phyloP scores from a whole-genome alignment of 345 rosid genomes.

The Corchorus capsularis region DNA sequence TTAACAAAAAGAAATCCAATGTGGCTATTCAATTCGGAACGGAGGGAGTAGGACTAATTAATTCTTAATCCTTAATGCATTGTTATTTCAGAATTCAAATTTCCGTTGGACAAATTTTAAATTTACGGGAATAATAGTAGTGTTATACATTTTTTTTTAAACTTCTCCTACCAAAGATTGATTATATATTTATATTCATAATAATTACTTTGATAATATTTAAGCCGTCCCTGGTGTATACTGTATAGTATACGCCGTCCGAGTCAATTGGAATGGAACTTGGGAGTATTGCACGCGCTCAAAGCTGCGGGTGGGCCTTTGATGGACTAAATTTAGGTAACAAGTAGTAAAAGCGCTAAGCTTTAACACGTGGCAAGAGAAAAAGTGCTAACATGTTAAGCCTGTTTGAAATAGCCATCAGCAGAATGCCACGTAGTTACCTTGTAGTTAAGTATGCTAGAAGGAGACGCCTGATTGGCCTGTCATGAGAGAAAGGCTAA shows the following conservation, averaged over 20 bases:
- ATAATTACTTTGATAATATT: not conserved
- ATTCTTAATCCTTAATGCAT: not conserved
- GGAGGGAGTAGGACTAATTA: not conserved
- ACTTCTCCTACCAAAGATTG: not conserved
- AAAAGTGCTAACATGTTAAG: not conserved
- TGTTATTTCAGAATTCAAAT: not conserved
- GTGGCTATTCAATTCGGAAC: too few relatives aligned
- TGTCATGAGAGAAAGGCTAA: not conserved
- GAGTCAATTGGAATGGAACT: not conserved
- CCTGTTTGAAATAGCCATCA: not conserved
- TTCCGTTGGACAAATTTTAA: too few relatives aligned
- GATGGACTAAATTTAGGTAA: not conserved
- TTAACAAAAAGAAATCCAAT: too few relatives aligned
- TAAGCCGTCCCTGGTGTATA: not conserved
- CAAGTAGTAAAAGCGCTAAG: not conserved
- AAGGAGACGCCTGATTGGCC: conserved; percentile 12
- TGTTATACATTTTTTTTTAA: not conserved
- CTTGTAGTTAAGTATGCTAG: not conserved
- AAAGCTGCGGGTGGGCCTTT: conserved; percentile 5
- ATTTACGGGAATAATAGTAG: too few relatives aligned
- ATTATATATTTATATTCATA: not conserved
- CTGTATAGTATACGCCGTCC: not conserved
- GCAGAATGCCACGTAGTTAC: conserved; percentile 11
- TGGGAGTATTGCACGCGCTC: conserved; percentile 21
- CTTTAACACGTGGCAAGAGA: not conserved